phyloP scores from a whole-genome alignment of 148 eudicot species.

The Vaccinium vitisidaea region DNA sequence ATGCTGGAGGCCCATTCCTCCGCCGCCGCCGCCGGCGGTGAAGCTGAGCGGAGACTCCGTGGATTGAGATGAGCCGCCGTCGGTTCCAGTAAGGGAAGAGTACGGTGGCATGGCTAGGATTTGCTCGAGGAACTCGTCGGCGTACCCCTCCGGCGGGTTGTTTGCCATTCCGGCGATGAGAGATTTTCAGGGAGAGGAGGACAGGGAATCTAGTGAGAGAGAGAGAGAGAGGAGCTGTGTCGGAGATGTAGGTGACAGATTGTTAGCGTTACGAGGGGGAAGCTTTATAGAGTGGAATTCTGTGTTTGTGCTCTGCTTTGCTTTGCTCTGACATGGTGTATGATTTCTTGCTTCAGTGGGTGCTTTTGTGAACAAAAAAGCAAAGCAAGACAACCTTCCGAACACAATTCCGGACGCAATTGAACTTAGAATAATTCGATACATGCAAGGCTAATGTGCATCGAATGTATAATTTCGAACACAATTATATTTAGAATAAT shows the following conservation, averaged over 20 bases:
- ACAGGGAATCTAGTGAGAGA: neutral
- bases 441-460: no score
- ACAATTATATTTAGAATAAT: no score
- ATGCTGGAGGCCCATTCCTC: conserved; percentile 18
- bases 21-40: neutral
- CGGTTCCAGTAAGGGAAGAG: conserved; percentile 18
- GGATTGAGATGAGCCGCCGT: conserved; percentile 21
- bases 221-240: conserved; percentile 5
- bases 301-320: neutral
- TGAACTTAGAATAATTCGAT: no score
- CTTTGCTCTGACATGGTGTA: conserved; percentile 8
- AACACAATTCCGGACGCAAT: no score
- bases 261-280: neutral
- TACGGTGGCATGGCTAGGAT: conserved; percentile 42
- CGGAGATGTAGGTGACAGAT: conserved; percentile 15
- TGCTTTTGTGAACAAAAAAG: neutral
- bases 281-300: neutral
- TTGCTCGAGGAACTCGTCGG: conserved; percentile 52
- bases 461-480: no score
- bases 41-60: conserved; percentile 14
- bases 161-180: conserved; percentile 28
- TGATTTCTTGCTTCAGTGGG: conserved; percentile 8
- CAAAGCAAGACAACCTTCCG: neutral
- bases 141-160: conserved; percentile 37
- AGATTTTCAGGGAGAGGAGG: neutral